Base-by-base conservation (phyloP, 768 basidiomycete genomes). In the Galerina sulciceps region DNA sequence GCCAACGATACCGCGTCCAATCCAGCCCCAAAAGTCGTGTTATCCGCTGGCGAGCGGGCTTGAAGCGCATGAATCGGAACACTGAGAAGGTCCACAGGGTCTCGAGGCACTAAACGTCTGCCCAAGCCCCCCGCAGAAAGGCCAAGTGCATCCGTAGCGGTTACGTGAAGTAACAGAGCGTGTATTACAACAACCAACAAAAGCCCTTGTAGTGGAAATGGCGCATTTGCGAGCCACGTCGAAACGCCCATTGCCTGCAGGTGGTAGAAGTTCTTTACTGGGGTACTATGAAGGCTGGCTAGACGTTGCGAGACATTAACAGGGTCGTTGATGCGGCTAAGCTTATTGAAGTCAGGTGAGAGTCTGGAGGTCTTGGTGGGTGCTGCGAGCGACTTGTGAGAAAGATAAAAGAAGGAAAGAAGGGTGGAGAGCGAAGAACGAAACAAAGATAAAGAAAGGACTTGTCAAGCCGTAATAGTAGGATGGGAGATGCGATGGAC, bases 1-100 rank as follows among this genome's bases (percentile, higher is more conserved):
- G 85, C 76, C 42, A 82, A 64, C 6, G 80, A 68, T 48, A 87
- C 71, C 2, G 74, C 60, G 14, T 76, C 75, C 57, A 86, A 76
- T 15, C 83, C 82, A 50, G 73, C 70, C 34, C 67, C 64, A 40
- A 71, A 59, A 4, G 69, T 73, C 23, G 48, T 65, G 54, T 76
- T 78, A 53, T 70, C 59, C 18, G 67, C 67, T 31, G 65, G 65
- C 10, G 68, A 66, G 23, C 63, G 63, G 20, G 57, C 26, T 43
- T 62, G 56, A 44, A 71, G 46, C 1, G 54, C 57, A 37, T 67
- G 71, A 15, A 75, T 65, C 8, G 73, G 73, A 46, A 77, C 62
- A 18, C 63, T 73, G 37, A 74, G 65, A 13, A 71, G 68, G 41
- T 72, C 64, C 49, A 69, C 60, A 42, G 60, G 70, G 53, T 62